Evolutionary conservation across 2,329 filamentous ascomycete genomes (phyloP), one percentile per base, ranked within the genome.

Genomic region (Paracoccidioides lutzii): DNA sequence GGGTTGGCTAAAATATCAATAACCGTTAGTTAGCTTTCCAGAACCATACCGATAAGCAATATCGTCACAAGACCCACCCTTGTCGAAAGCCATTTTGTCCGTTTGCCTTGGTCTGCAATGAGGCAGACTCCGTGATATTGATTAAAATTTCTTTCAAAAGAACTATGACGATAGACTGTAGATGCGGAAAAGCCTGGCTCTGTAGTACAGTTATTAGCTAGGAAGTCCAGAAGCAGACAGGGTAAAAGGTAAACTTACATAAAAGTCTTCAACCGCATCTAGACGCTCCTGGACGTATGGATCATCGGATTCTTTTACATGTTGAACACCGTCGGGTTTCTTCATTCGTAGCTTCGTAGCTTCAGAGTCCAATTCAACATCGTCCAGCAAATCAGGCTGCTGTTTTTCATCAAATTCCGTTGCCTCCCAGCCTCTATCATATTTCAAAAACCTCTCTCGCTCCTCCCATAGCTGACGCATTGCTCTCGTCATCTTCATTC

Each of bases 401-500:
- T 68, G 66, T 7, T 59, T 43, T 46, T 77, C 69, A 33, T 60
- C 59, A 1, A 66, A 65, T 15, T 75, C 72, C 1, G 73, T 73
- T 1, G 77, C 76, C 57, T 86, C 83, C 88, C 90, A 98, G 8
- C 93, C 93, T 55, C 93, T 81, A 64, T 97, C 91, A 62, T 88
- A 94, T 65, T 87, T 91, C 73, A 96, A 84, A 62, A 94, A 98
- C 33, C 82, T 82, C 64, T 96, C 90, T 50, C 93, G 82, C 67
- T 95, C 90, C 62, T 95, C 87, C 91, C 93, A 98, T 12, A 98
- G 76, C 71, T 98, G 93, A 55, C 88, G 83, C 72, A 94, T 91
- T 4, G 88, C 88, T 58, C 93, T 80, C 0, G 90, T 95, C 79
- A 95, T 95, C 62, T 91, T 82, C 69, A 96, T 93, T 53, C 93